These are phyloP conservation scores for Suhomyces coccinellae DNA, from an alignment of 1,139 yeast species.

Conservation along the genomic window DNA sequence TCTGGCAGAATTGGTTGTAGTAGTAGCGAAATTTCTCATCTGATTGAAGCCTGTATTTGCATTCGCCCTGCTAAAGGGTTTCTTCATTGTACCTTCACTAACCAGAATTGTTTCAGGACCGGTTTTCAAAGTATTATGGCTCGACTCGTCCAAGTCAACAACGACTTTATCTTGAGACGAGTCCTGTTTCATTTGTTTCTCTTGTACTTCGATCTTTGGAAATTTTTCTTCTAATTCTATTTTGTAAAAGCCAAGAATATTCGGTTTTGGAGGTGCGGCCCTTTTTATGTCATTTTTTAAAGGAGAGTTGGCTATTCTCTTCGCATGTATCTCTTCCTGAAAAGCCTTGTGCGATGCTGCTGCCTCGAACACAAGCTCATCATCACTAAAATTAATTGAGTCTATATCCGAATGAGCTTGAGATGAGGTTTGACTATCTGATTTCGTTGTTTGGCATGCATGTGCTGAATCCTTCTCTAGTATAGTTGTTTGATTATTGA, in stretches of 20 bases:
- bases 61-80: background rate
- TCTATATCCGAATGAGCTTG: constrained; percentile 2
- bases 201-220: background rate
- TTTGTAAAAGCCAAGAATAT: constrained; percentile 10
- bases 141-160: too few relatives aligned
- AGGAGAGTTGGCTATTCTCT: constrained; percentile 7
- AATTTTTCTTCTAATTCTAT: constrained; percentile 5
- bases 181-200: background rate
- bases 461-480: background rate
- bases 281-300: constrained; percentile 1
- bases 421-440: background rate
- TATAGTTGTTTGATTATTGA: background rate
- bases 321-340: background rate
- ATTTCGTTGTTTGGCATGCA: background rate
- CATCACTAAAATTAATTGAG: constrained; percentile 15
- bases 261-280: background rate
- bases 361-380: constrained; percentile 11
- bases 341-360: constrained; percentile 9
- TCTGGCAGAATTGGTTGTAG: constrained; percentile 9
- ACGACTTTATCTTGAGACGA: background rate
- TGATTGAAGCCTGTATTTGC: background rate
- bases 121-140: too few relatives aligned
- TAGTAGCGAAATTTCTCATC: constrained; percentile 10
- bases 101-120: too few relatives aligned
- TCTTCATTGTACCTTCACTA: background rate